Percentiles rank a stretch among this genome's conserved stretches.
These are phyloP conservation scores for Backusella luteola DNA, from an alignment of 192 early-diverging fungal species.

Conservation along the genomic window DNA sequence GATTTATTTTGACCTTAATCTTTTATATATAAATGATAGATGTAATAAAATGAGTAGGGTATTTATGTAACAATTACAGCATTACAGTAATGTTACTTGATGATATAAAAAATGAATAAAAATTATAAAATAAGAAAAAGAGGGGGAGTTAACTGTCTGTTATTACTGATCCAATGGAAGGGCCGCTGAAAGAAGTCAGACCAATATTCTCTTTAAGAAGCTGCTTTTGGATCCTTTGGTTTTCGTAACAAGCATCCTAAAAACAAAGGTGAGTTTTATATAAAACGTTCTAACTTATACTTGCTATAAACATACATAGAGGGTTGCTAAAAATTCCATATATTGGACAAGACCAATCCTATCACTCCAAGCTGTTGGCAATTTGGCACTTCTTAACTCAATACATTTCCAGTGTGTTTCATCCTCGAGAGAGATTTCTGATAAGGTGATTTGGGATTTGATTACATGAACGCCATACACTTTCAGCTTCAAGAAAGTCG, in stretches of 20 bases:
- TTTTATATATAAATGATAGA: no score
- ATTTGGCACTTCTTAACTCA: background rate
- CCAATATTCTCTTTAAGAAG: background rate
- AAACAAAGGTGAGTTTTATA: background rate
- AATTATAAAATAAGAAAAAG: no score
- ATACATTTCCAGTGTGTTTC: background rate
- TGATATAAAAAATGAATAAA: no score
- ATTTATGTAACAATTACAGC: no score
- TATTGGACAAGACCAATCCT: conserved; percentile 5
- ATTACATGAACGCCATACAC: background rate
- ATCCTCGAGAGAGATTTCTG: conserved; percentile 4
- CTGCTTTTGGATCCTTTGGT: background rate
- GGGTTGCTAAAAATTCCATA: conserved; percentile 4
- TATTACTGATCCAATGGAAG: background rate
- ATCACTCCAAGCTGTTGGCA: background rate
- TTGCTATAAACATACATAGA: conserved; percentile 4
- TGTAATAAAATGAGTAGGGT: no score
- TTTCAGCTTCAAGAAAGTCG: conserved; percentile 1
- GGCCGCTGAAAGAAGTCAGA: background rate
- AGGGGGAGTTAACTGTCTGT: background rate
- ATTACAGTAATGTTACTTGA: no score
- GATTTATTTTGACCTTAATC: no score
- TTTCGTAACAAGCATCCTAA: no score
- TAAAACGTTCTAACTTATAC: background rate
- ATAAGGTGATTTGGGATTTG: conserved; percentile 3